Percentiles rank a stretch among this genome's conserved stretches.
Evolutionary conservation across 805 yeast species (phyloP).

Genomic region (Torulaspora gathmanii): DNA sequence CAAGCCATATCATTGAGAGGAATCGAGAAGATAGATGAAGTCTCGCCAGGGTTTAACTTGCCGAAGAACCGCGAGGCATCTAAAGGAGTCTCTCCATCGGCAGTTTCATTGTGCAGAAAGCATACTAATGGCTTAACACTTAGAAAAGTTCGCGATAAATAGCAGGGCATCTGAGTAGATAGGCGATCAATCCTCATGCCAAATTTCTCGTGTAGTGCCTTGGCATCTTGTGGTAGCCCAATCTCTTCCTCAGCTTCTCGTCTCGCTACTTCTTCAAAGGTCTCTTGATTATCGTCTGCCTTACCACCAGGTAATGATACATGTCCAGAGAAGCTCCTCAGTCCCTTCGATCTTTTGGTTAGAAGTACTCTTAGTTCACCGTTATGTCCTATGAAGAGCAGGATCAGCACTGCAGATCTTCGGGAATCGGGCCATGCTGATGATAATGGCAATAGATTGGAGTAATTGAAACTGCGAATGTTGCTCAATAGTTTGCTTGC

Average conservation of each 20-base stretch:
- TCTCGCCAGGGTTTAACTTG: constrained; percentile 69
- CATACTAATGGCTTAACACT: constrained; percentile 82
- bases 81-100: constrained; percentile 32
- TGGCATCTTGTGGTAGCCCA: constrained; percentile 56
- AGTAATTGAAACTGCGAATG: constrained; percentile 17
- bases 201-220: constrained; percentile 38
- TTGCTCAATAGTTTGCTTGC: constrained; percentile 21
- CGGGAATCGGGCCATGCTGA: constrained; percentile 69
- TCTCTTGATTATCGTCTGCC: constrained; percentile 64
- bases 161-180: constrained; percentile 60
- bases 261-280: constrained; percentile 68
- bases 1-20: constrained; percentile 58
- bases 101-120: constrained; percentile 42
- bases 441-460: constrained; percentile 22
- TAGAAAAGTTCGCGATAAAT: constrained; percentile 72
- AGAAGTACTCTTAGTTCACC: constrained; percentile 76
- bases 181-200: constrained; percentile 60
- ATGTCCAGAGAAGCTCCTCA: constrained; percentile 80
- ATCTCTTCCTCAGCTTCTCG: constrained; percentile 87
- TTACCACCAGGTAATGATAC: constrained; percentile 93
- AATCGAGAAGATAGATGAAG: constrained; percentile 63
- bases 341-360: constrained; percentile 67
- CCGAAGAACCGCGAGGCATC: constrained; percentile 35
- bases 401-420: constrained; percentile 73
- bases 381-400: constrained; percentile 63